Evolutionary conservation across 2,329 filamentous ascomycete genomes (phyloP).

Genomic region (Beauveria australis): DNA sequence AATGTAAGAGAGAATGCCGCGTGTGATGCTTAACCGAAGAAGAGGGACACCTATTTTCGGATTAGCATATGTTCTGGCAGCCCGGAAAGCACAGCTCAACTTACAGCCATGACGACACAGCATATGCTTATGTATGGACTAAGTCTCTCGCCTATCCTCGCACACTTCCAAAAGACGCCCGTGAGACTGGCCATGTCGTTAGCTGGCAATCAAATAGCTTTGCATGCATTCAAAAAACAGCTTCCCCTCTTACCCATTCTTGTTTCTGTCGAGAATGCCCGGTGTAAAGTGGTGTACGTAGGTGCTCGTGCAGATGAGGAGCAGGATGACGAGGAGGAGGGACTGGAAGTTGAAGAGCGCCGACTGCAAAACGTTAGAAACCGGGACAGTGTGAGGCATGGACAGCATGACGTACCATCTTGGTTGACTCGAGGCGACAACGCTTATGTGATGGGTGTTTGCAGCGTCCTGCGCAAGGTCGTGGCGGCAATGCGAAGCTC

Average conservation of each 20-base stretch:
- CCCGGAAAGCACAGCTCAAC: conserved; percentile 16
- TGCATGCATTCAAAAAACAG: too few relatives aligned
- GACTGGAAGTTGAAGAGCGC: conserved; percentile 99
- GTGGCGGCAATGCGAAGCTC: not conserved
- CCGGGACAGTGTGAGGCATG: not conserved
- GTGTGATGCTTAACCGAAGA: conserved; percentile 29
- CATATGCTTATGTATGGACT: conserved; percentile 94
- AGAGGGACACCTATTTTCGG: conserved; percentile 25
- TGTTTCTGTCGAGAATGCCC: conserved; percentile 83
- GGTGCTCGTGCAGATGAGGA: conserved; percentile 91
- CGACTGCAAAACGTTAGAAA: conserved; percentile 47
- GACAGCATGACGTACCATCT: conserved; percentile 19
- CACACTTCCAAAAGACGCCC: conserved; percentile 93
- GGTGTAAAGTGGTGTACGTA: conserved; percentile 90
- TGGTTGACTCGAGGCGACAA: not conserved
- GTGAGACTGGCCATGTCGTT: conserved; percentile 34
- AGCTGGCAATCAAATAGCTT: not conserved
- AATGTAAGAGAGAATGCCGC: conserved; percentile 1
- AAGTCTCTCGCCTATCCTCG: conserved; percentile 81
- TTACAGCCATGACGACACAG: conserved; percentile 87
- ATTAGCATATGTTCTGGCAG: not conserved
- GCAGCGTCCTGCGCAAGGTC: not conserved
- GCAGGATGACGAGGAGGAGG: conserved; percentile 84
- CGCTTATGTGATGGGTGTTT: not conserved
- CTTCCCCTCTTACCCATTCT: conserved; percentile 60